Base-by-base conservation (phyloP, 768 basidiomycete genomes). In the Saitozyma podzolica region DNA sequence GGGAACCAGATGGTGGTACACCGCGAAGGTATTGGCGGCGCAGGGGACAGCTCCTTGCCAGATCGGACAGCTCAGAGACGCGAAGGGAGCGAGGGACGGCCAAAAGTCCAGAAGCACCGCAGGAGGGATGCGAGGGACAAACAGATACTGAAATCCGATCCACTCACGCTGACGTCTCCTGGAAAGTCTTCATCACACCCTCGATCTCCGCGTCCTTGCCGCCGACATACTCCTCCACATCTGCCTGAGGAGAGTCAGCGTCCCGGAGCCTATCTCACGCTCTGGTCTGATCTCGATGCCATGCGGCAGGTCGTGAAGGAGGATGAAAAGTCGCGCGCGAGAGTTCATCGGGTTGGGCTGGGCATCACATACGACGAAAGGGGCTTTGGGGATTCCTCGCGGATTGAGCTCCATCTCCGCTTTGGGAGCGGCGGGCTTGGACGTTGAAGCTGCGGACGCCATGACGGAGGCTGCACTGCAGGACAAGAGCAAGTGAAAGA, bases 161-260 rank as follows among this genome's bases (percentile, higher is more conserved):
- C 10, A 82, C 93, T 81, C 82, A 97, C 94, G 93, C 90, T 79
- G 96, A 85, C 20, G 91, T 92, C 81, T 95, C 92, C 75, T 96
- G 91, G 75, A 97, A 89, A 49, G 83, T 83, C 77, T 86, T 88
- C 62, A 99, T 83, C 0, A 89, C 85, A 37, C 80, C 82, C 75
- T 97, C 94, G 20, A 89, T 86, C 53, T 88, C 89, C 1, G 83
- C 88, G 51, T 91, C 86, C 20, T 87, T 83, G 0, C 89, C 87
- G 4, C 89, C 89, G 9, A 99, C 82, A 75, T 92, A 91, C 70
- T 89, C 86, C 58, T 89, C 89, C 49, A 98, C 90, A 81, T 95
- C 86, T 57, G 88, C 84, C 95, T 98, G 67, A 14, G 40, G 14
- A 56, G 3, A 50, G 29, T 51, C 16, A 55, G 9, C 11, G 20